Base-by-base conservation (phyloP, 257 asterid species). In the Ballota nigra region DNA sequence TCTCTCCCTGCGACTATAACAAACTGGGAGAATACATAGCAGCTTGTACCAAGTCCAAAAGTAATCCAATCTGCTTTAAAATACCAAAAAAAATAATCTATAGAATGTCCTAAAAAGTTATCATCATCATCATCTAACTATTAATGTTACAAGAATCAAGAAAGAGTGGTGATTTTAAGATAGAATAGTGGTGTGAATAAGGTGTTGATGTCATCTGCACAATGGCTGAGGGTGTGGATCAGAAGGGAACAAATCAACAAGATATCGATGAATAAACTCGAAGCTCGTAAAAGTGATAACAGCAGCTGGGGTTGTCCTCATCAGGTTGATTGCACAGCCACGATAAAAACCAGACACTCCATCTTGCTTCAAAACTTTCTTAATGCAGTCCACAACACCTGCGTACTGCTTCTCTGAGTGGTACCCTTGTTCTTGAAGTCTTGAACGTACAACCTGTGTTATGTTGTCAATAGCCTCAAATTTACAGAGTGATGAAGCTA, bases 301-400 rank as follows among this genome's bases (percentile, higher is more conserved):
- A 60, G 96, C 98, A 63, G 98, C 98, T n/a, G 98, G 98, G 33
- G 96, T 92, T 49, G 96, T 92, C 75, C 98, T 83, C 70, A 92
- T 75, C 49, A 92, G 85, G 72, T 92, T 92, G 72, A 90, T 92
- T 59, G 96, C 98, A 84, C 98, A 92, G 10, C 98, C 98, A 31
- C 96, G 86, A 74, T 89, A 92, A 77, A 89, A 92, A 65, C 96
- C 96, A 24, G 87, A 34, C 51, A 88, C 65, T 15, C 96, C 98
- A 12, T 92, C 94, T 78, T 85, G 86, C 81, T 85, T 87, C 56
- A 85, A 83, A 33, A 92, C 94, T 79, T 88, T 89, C 84, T 78
- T 83, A 58, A 86, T 77, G 81, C 98, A 92, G 82, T 89, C 98
- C 5, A 82, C 72, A 16, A 86, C 98, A 40, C 96, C 96, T n/a